A percentile compares a stretch with the other conserved stretches of the same genome.
Conservation (phyloP, 1,284 basidiomycete genomes). For the Rhodotorula sp. region DNA sequence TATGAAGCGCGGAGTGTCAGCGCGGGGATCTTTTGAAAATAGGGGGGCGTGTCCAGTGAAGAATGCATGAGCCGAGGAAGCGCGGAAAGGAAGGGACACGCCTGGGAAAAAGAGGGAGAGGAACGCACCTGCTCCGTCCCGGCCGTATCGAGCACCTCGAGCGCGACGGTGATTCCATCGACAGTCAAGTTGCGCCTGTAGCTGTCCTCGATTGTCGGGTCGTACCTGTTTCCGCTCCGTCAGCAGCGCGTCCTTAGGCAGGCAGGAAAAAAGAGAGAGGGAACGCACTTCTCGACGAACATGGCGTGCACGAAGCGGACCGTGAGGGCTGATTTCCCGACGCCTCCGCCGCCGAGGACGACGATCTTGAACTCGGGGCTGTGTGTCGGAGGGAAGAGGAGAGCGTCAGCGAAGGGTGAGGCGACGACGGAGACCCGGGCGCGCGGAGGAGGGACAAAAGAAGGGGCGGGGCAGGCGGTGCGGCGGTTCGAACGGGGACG, state of each 20-base stretch:
- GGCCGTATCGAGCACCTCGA: slow-evolving; percentile 85
- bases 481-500: too few species aligned
- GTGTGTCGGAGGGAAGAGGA: neutral
- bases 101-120: neutral
- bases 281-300: slow-evolving; percentile 56
- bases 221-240: slow-evolving; percentile 24
- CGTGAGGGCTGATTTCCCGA: slow-evolving; percentile 74
- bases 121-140: slow-evolving; percentile 70
- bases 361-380: slow-evolving; percentile 40
- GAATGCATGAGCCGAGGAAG: neutral
- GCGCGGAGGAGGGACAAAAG: too few species aligned
- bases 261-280: neutral
- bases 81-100: neutral
- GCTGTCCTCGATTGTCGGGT: slow-evolving; percentile 53
- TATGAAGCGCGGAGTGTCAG: too few species aligned
- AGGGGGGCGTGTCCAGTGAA: too few species aligned
- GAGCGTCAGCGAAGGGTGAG: neutral
- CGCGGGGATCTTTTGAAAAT: too few species aligned
- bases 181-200: slow-evolving; percentile 53
- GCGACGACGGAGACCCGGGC: neutral
- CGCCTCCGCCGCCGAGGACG: slow-evolving; percentile 50
- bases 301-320: slow-evolving; percentile 72
- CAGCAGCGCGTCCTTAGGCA: too few species aligned
- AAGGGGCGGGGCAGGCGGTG: neutral
- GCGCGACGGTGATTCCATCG: slow-evolving; percentile 56